Evolutionary conservation across 306 rosid genomes (phyloP).

Genomic region (Inga laurina): DNA sequence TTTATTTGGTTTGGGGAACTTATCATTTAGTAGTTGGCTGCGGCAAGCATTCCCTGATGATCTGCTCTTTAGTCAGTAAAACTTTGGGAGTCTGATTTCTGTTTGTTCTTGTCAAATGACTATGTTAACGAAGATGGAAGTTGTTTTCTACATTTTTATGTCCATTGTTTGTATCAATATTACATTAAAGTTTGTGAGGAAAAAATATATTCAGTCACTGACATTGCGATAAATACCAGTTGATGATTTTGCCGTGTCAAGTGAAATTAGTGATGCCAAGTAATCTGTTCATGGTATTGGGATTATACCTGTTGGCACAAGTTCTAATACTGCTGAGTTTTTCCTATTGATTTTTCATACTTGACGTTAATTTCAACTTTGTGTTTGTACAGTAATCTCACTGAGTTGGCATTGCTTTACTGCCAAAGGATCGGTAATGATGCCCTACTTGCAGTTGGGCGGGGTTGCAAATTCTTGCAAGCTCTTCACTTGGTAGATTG

Average conservation of each 20-base stretch:
- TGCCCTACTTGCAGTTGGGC: conserved; percentile 80
- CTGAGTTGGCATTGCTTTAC: conserved; percentile 77
- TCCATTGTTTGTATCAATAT: neutral
- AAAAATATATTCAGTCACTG: neutral
- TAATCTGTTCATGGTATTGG: neutral
- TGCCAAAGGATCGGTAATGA: conserved; percentile 80
- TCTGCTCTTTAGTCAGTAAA: neutral
- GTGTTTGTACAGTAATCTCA: conserved; percentile 59
- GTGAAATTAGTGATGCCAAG: neutral
- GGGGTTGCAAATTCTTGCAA: conserved; percentile 83
- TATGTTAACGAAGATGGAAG: neutral
- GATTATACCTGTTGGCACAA: neutral
- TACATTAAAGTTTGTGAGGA: neutral
- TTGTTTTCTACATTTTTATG: neutral
- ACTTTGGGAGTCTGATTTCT: neutral
- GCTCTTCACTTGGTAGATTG: conserved; percentile 95
- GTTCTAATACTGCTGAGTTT: conserved; percentile 2
- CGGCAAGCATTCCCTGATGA: neutral
- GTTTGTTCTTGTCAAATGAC: neutral
- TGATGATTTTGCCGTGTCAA: neutral
- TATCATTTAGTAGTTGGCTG: neutral
- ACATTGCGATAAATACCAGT: neutral
- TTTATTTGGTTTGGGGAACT: neutral
- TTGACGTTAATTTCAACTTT: conserved; percentile 36
- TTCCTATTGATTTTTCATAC: conserved; percentile 3